Conservation (phyloP, 2,329 filamentous ascomycete genomes). For the Mycocentrospora acerina region DNA sequence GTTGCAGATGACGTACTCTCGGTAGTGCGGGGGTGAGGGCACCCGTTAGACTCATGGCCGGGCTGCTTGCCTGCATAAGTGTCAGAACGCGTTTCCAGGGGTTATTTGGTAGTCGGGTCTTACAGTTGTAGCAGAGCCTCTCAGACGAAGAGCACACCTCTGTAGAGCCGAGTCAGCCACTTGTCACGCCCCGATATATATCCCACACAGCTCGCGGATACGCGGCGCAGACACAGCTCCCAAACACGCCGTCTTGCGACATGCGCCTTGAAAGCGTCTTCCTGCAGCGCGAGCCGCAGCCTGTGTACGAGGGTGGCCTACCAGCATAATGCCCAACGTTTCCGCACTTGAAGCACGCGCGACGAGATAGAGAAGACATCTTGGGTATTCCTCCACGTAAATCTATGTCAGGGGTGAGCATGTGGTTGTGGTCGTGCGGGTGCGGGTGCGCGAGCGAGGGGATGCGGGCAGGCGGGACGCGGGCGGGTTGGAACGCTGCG, state of each 20-base stretch:
- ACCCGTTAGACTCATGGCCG: conserved; percentile 96
- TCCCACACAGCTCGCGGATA: conserved; percentile 13
- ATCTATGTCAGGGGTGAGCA: conserved; percentile 28
- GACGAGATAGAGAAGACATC: conserved; percentile 56
- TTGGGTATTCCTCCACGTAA: conserved; percentile 37
- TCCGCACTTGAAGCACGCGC: conserved; percentile 57
- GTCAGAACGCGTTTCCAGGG: conserved; percentile 12
- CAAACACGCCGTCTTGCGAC: conserved; percentile 15
- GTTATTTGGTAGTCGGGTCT: conserved; percentile 38
- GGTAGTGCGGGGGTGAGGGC: conserved; percentile 92
- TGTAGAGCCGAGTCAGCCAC: conserved; percentile 36
- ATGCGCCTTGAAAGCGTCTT: conserved; percentile 14
- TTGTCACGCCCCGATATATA: background rate
- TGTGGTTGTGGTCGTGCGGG: conserved; percentile 9
- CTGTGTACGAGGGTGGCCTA: conserved; percentile 29
- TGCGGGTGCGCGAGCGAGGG: conserved; percentile 16
- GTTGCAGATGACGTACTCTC: conserved; percentile 67
- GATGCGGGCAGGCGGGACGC: conserved; percentile 12
- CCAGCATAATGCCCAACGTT: conserved; percentile 57
- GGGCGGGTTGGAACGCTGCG: conserved; percentile 20
- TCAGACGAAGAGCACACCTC: conserved; percentile 98
- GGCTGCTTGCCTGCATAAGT: conserved; percentile 71
- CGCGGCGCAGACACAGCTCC: conserved; percentile 18
- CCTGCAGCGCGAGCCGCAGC: conserved; percentile 19
- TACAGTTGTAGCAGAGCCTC: conserved; percentile 99